Base-by-base conservation (phyloP, 257 asterid species). In the Scutellaria baicalensis region DNA sequence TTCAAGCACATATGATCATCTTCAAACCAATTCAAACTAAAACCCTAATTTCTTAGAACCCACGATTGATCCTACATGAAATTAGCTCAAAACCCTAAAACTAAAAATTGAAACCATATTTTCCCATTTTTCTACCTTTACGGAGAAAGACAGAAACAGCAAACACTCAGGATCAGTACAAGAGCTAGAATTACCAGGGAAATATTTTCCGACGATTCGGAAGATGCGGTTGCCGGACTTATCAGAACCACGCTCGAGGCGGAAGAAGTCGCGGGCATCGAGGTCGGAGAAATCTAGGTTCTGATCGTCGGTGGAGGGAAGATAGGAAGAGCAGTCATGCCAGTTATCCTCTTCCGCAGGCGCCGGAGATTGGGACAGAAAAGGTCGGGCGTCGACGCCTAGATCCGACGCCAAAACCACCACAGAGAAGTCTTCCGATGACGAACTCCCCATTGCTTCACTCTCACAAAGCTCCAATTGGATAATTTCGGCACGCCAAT, bases 351-450 rank as follows among this genome's bases (percentile, higher is more conserved):
- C 86, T 27, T 82, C 87, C 43, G 77, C 77, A 75, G 85, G 76
- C 61, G 85, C 82, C 77, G 85, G 66, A 31, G 61, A 13, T 14
- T 78, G 80, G 54, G 86, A 44, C 64, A 93, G 50, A 58, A 93
- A 89, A 0, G 98, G 94, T 5, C 92, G 88, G 59, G 88, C 97
- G 68, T 93, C 95, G 47, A 91, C 33, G 50, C 99, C 96, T 6
- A 91, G 89, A 82, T 93, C 99, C 78, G 99, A 89, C 14, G 97
- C 99, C 75, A 93, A 69, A 4, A 91, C 99, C 79, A 93, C 33
- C 71, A 93, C 97, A 11, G 99, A 87, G 78, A 93, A 91, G 14
- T 87, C 86, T 0, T 86, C 89, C 58, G 91, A 44, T 5, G 88
- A 21, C 45, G 93, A 66, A 80, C 77, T 76, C 43, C 79, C 84